Evolutionary conservation across 371 early-diverging fungal genomes (phyloP).

Genomic region (Batkoa obscura): DNA sequence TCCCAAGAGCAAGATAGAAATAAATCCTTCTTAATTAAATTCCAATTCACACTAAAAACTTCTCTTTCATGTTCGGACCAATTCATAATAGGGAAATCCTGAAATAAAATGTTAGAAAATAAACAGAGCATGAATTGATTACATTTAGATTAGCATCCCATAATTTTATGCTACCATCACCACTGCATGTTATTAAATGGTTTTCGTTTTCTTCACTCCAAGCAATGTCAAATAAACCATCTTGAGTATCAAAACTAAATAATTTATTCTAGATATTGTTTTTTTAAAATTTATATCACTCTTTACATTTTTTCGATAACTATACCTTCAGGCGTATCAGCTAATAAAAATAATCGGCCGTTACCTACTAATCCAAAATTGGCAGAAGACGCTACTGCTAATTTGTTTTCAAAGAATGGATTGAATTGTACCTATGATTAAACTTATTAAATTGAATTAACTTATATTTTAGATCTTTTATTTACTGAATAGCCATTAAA

Average conservation of each 20-base stretch:
- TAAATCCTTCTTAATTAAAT: slow-evolving; percentile 61
- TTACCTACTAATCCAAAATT: slow-evolving; percentile 94
- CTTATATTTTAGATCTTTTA: neutral
- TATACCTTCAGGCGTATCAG: slow-evolving; percentile 29
- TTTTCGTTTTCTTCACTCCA: slow-evolving; percentile 92
- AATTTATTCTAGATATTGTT: neutral
- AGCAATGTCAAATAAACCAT: slow-evolving; percentile 77
- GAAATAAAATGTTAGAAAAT: slow-evolving; percentile 1
- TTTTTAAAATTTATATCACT: neutral
- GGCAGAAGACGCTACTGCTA: slow-evolving; percentile 76
- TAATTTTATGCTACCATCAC: slow-evolving; percentile 84
- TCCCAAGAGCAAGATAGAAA: slow-evolving; percentile 90
- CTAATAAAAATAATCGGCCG: slow-evolving; percentile 59
- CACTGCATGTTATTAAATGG: slow-evolving; percentile 73
- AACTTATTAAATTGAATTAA: neutral
- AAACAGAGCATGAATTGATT: slow-evolving; percentile 12
- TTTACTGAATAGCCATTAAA: slow-evolving; percentile 13
- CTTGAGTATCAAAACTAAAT: slow-evolving; percentile 77
- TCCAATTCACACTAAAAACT: slow-evolving; percentile 86
- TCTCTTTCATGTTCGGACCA: slow-evolving; percentile 90
- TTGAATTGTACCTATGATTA: slow-evolving; percentile 54
- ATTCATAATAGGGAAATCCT: slow-evolving; percentile 74
- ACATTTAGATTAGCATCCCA: slow-evolving; percentile 73
- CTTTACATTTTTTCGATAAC: slow-evolving; percentile 40
- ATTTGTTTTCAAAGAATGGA: slow-evolving; percentile 74